Percentiles rank a stretch among this genome's conserved stretches.
Evolutionary conservation across 805 yeast genomes (phyloP).

Genomic region (Cephaloascus albidus): DNA sequence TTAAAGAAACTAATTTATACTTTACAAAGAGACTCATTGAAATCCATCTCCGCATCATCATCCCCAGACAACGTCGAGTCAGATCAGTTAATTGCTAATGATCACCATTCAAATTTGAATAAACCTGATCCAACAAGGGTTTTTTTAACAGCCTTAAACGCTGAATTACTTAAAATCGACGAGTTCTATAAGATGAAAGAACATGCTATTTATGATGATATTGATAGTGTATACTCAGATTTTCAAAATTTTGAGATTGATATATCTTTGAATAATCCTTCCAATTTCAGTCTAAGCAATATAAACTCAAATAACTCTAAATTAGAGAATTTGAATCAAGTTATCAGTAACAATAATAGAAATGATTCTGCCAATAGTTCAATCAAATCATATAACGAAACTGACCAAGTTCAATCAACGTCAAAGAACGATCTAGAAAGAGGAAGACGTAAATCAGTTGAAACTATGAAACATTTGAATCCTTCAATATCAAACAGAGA

Average conservation of each 20-base stretch:
- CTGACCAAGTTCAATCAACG: neutral
- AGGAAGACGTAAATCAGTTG: neutral
- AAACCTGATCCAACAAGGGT: constrained; percentile 40
- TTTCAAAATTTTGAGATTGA: constrained; percentile 28
- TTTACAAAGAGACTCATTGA: constrained; percentile 58
- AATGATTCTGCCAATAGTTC: neutral
- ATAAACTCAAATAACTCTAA: neutral
- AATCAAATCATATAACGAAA: neutral
- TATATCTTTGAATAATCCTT: neutral
- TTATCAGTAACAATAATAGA: no score
- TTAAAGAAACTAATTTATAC: constrained; percentile 78
- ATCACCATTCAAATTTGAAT: constrained; percentile 9
- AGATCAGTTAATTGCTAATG: constrained; percentile 18
- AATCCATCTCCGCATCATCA: constrained; percentile 1
- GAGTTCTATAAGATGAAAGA: constrained; percentile 66
- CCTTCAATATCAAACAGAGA: neutral
- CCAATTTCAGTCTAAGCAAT: neutral
- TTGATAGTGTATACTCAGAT: constrained; percentile 51
- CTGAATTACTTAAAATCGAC: constrained; percentile 70
- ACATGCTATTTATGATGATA: constrained; percentile 38
- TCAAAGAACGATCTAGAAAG: neutral
- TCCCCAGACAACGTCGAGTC: constrained; percentile 11
- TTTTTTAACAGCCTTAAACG: constrained; percentile 67
- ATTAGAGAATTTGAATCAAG: neutral
- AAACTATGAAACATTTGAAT: neutral